Percentiles rank a stretch among this genome's conserved stretches.
Evolutionary conservation across 2,329 filamentous ascomycete genomes (phyloP).

Genomic region (Myrmaecium sp.): DNA sequence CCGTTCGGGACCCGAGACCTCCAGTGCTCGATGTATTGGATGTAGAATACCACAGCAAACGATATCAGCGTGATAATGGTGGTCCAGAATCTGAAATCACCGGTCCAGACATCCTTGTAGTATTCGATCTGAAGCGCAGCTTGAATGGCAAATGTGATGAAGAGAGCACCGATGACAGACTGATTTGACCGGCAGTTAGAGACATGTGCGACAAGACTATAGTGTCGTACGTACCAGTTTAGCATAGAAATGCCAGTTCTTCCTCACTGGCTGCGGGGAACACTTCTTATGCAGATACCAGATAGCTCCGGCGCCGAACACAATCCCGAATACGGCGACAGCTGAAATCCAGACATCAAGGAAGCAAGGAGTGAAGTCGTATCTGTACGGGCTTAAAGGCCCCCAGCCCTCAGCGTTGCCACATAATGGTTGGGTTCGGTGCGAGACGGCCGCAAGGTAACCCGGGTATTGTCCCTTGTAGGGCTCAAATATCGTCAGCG

Average conservation of each 20-base stretch:
- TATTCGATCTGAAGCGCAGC: conserved; percentile 58
- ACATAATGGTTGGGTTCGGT: conserved; percentile 54
- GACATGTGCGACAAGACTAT: background rate
- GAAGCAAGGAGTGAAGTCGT: conserved; percentile 95
- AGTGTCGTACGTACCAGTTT: conserved; percentile 55
- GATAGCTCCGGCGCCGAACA: conserved; percentile 60
- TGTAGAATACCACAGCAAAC: conserved; percentile 53
- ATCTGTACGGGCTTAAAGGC: conserved; percentile 68
- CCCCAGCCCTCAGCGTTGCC: conserved; percentile 90
- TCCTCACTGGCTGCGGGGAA: conserved; percentile 48
- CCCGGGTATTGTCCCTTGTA: conserved; percentile 10
- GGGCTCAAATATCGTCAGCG: conserved; percentile 13
- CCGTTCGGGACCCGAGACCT: conserved; percentile 73
- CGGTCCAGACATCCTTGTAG: conserved; percentile 52
- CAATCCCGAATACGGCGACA: conserved; percentile 59
- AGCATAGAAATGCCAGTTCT: conserved; percentile 83
- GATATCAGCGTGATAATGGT: conserved; percentile 56
- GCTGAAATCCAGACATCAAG: conserved; percentile 75
- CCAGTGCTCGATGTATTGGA: conserved; percentile 78
- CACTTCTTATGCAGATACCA: conserved; percentile 64
- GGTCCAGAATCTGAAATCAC: conserved; percentile 77
- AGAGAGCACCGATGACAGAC: conserved; percentile 49
- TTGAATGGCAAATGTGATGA: conserved; percentile 53
- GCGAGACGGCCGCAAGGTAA: conserved; percentile 37
- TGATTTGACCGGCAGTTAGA: too few relatives aligned